Base-by-base conservation (phyloP, 2,329 filamentous ascomycete species). In the Epichloe uncinata region DNA sequence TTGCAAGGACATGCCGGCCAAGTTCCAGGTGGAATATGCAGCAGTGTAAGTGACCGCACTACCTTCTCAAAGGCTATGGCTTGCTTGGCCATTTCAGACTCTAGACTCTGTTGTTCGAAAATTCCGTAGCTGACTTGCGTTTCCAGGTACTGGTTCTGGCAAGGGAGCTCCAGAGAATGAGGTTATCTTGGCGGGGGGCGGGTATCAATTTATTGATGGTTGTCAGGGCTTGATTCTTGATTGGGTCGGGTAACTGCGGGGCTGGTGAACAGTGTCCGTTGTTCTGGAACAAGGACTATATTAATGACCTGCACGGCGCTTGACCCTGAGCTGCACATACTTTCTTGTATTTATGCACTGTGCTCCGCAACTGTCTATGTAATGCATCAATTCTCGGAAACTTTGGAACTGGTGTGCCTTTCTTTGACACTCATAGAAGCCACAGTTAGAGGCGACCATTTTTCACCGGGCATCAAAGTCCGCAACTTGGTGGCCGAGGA, bases 21-120 rank as follows among this genome's bases (percentile, higher is more conserved):
- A 67, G 1, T 90, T 96, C 57, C 71, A 82, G 54, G 79, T 95
- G 13, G 73, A 90, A 61, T 96, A 97, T 68, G 75, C 86, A 34
- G 82, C 90, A 41, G 79, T 90, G 75, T 96, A 87, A 77, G 83
- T 38, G 34, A 84, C 75, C 13, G 30, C 6, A 33, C 22, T 22
- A 5, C 18, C 18, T 42, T 7, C 18, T 22, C 6, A 18, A 42
- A 42, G n/a, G 12, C 18, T 13, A 22, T 12, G 40, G 12, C 12
- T 30, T 30, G 26, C 26, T 30, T 30, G 26, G 7, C 1, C 22
- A 26, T 7, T 30, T 30, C 8, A 30, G 26, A 30, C 26, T 30
- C 26, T 30, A 9, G 26, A 41, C 5, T 26, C 18, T 16, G 26
- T 26, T 7, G 37, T 20, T 35, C 12, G 34, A 22, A 34, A 26